Base-by-base conservation (phyloP, 192 early-diverging fungal species). In the Coemansia sp. region DNA sequence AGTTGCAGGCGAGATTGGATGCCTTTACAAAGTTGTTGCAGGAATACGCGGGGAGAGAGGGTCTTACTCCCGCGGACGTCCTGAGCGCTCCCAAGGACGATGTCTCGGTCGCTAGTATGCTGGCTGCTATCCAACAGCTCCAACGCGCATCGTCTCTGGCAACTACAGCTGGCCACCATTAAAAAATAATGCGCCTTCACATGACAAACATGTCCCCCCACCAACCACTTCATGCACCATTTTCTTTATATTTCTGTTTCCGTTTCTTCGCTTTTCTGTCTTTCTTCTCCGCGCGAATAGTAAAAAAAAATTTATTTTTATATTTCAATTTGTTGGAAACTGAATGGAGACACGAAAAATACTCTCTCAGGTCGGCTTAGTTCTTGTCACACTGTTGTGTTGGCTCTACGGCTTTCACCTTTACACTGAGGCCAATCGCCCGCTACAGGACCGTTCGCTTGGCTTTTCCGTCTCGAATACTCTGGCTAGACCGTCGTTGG, bases 41-140 rank as follows among this genome's bases (percentile, higher is more conserved):
- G 62, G 84, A 81, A 70, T 75, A 83, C n/a, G 76, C 70, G 1
- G 76, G 68, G 4, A 59, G 50, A 47, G 58, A 70, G 58, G 68
- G 66, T 19, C 32, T 52, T 14, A 53, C 49, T 16, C 35, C 69
- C 0, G 62, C 55, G 10, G 75, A 62, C 3, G 70, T 67, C 30
- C 63, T 60, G 42, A 10, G 47, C 40, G 49, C 32, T 17, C 59
- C 16, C 32, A 74, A 68, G 3, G 73, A 63, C 53, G 68, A 67
- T 10, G 69, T 77, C n/a, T 77, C 76, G 5, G 80, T 78, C 13
- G 59, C 73, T 16, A 68, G 61, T 46, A 83, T 78, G 76, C 69
- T 83, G 10, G 65, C 72, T 8, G 80, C 75, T 26, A 83, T 83
- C 47, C 76, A 78, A 76, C 80, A 77, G 73, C 66, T 78, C 14